Evolutionary conservation across 352 stramenopile species (phyloP).

Genomic region (Phytopythium aichiense): DNA sequence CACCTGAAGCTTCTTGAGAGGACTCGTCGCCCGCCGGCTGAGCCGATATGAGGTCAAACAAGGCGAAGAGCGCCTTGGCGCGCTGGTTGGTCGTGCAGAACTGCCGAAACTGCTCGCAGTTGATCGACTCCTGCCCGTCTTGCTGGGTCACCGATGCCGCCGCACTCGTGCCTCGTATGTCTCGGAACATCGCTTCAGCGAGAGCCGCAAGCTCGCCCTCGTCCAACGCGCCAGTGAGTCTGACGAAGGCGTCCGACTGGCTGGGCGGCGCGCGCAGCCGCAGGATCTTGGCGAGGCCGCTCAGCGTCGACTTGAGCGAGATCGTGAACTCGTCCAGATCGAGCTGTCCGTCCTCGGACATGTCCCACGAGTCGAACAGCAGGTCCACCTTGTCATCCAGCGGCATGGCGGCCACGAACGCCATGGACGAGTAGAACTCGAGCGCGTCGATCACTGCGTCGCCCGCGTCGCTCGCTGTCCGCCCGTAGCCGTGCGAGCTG

Average conservation of each 20-base stretch:
- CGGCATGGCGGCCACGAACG: constrained; percentile 50
- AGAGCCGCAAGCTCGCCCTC: constrained; percentile 68
- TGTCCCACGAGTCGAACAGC: constrained; percentile 85
- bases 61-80: constrained; percentile 50
- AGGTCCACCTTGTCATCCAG: constrained; percentile 81
- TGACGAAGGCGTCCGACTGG: neutral
- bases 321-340: constrained; percentile 86
- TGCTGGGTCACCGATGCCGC: constrained; percentile 14
- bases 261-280: neutral
- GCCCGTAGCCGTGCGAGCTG: neutral
- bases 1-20: neutral
- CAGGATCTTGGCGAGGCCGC: constrained; percentile 67
- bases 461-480: neutral
- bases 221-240: constrained; percentile 20
- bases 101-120: constrained; percentile 71
- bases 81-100: constrained; percentile 68
- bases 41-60: constrained; percentile 38
- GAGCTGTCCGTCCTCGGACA: constrained; percentile 76
- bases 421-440: constrained; percentile 74
- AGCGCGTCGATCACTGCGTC: constrained; percentile 56
- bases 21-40: neutral
- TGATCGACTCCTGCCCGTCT: constrained; percentile 43
- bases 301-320: constrained; percentile 80
- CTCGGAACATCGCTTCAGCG: constrained; percentile 58
- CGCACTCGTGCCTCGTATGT: constrained; percentile 42